Conservation (phyloP, 179 eudicot genomes). For the Actinidia chinensis region DNA sequence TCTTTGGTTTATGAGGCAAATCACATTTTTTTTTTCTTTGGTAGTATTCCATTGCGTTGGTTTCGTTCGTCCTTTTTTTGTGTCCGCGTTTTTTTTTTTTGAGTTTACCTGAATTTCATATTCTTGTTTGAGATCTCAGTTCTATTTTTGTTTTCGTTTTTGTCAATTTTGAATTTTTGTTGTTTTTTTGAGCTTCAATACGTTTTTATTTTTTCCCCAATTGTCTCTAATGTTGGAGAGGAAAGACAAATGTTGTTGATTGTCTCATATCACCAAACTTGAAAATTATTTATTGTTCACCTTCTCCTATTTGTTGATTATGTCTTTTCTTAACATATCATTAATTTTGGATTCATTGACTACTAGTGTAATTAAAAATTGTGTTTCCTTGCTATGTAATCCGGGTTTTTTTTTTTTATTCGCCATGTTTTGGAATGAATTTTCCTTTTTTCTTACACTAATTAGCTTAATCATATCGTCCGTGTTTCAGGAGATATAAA, state of each 20-base stretch:
- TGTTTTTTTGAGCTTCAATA: neutral
- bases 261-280: neutral
- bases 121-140: conserved; percentile 13
- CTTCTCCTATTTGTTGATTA: neutral
- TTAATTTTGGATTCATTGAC: neutral
- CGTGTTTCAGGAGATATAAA: conserved; percentile 35
- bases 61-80: neutral
- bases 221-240: neutral
- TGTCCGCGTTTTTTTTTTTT: neutral
- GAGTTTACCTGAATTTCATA: neutral
- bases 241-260: neutral
- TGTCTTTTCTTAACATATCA: too few species aligned
- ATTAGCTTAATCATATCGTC: neutral
- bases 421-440: neutral
- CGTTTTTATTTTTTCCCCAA: neutral
- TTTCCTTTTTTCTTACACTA: neutral
- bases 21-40: neutral
- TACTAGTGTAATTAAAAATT: neutral
- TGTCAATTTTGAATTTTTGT: neutral
- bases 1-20: neutral
- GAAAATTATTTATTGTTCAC: neutral
- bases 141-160: neutral
- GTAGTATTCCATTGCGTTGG: neutral
- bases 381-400: neutral
- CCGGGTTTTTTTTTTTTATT: too few species aligned